These are phyloP conservation scores for Tolypocladium cylindrosporum DNA, from an alignment of 2,329 filamentous ascomycete genomes.

Conservation along the genomic window DNA sequence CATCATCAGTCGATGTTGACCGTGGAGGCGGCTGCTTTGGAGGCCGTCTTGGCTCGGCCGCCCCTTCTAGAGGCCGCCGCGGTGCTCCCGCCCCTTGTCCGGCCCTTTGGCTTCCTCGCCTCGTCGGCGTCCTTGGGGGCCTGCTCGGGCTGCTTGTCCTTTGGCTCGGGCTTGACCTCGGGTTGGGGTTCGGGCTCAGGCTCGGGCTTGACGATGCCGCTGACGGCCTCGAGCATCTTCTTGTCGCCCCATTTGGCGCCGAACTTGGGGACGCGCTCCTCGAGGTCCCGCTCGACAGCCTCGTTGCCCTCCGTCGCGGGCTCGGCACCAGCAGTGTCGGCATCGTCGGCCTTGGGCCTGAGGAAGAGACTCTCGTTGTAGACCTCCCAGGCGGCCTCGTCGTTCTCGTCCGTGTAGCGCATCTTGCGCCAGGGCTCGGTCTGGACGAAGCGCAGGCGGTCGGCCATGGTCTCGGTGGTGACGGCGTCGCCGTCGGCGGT, in stretches of 20 bases:
- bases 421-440: conserved; percentile 73
- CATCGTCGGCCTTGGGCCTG: conserved; percentile 8
- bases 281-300: conserved; percentile 12
- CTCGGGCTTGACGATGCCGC: conserved; percentile 28
- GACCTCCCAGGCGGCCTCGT: conserved; percentile 61
- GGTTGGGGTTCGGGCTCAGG: conserved; percentile 11
- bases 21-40: conserved; percentile 5
- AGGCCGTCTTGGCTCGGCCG: conserved; percentile 13
- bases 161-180: conserved; percentile 17
- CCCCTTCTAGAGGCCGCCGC: conserved; percentile 16
- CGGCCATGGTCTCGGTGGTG: conserved; percentile 60
- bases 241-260: conserved; percentile 32
- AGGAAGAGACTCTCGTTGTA: conserved; percentile 62
- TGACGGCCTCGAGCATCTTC: conserved; percentile 35
- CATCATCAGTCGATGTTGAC: conserved; percentile 5
- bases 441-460: conserved; percentile 68
- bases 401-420: conserved; percentile 74
- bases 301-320: conserved; percentile 1
- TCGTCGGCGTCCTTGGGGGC: conserved; percentile 12
- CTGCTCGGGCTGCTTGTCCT: conserved; percentile 8
- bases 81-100: conserved; percentile 13
- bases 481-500: conserved; percentile 56
- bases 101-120: conserved; percentile 15
- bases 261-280: conserved; percentile 27
- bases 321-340: conserved; percentile 1